phyloP scores from a whole-genome alignment of 2,329 filamentous ascomycete species.

The Colletotrichum australisinense region DNA sequence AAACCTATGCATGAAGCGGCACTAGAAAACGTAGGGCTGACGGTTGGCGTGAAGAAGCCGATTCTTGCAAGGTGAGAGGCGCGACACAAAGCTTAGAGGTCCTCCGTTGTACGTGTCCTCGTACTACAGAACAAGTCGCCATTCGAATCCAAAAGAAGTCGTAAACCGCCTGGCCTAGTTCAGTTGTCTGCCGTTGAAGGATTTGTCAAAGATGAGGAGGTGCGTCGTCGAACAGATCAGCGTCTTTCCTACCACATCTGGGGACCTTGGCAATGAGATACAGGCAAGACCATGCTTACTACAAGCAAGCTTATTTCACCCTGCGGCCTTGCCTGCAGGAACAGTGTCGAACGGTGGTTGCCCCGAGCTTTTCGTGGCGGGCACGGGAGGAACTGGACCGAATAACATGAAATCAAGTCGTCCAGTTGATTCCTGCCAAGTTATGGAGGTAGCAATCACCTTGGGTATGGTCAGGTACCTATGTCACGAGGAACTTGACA shows the following conservation, averaged over 20 bases:
- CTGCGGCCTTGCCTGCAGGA: not conserved
- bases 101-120: not conserved
- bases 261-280: not conserved
- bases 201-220: not conserved
- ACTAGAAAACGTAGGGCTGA: slow-evolving; percentile 21
- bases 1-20: not conserved
- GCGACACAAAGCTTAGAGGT: not conserved
- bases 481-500: not conserved
- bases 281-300: slow-evolving; percentile 13
- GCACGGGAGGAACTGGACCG: not conserved
- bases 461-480: too few relatives aligned
- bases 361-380: not conserved
- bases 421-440: not conserved
- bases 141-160: not conserved
- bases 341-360: not conserved
- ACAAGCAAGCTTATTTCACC: slow-evolving; percentile 9
- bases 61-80: not conserved
- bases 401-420: not conserved
- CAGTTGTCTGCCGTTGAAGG: not conserved
- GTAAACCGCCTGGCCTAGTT: not conserved
- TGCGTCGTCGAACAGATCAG: not conserved
- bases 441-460: not conserved
- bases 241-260: not conserved
- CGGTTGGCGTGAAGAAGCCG: not conserved
- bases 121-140: not conserved